Evolutionary conservation across 2,329 filamentous ascomycete genomes (phyloP).

Genomic region (Pestalotiopsis sp.): DNA sequence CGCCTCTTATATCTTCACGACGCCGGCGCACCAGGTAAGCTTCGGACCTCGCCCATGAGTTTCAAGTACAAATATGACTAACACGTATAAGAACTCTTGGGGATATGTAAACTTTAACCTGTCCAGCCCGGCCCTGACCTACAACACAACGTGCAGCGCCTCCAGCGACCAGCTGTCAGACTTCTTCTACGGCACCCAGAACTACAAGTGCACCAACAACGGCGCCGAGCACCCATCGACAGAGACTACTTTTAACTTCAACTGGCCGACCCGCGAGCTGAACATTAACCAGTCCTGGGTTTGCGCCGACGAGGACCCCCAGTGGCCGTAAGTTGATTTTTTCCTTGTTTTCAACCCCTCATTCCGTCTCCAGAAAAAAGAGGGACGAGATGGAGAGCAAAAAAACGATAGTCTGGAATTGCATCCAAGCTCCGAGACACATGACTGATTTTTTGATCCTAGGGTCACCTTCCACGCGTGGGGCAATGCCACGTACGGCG

Average conservation of each 20-base stretch:
- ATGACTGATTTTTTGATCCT: background rate
- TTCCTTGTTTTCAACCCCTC: background rate
- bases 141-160: conserved; percentile 38
- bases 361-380: background rate
- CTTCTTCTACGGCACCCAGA: conserved; percentile 50
- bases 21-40: conserved; percentile 46
- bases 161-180: conserved; percentile 41
- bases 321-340: conserved; percentile 34
- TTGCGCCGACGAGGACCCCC: conserved; percentile 40
- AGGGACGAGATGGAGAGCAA: too few species aligned
- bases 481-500: too few species aligned
- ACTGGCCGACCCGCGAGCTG: conserved; percentile 34
- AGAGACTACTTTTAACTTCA: conserved; percentile 39
- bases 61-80: background rate
- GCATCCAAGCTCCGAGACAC: too few species aligned
- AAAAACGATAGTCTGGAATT: too few species aligned
- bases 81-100: conserved; percentile 33
- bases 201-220: conserved; percentile 43
- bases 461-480: conserved; percentile 33
- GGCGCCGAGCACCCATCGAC: conserved; percentile 20
- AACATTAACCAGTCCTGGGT: conserved; percentile 50
- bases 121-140: conserved; percentile 43
- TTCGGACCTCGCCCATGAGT: background rate
- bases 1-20: conserved; percentile 48
- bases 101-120: conserved; percentile 51